Conservation (phyloP, 129 eudicot species). For the Centaurea solstitialis region DNA sequence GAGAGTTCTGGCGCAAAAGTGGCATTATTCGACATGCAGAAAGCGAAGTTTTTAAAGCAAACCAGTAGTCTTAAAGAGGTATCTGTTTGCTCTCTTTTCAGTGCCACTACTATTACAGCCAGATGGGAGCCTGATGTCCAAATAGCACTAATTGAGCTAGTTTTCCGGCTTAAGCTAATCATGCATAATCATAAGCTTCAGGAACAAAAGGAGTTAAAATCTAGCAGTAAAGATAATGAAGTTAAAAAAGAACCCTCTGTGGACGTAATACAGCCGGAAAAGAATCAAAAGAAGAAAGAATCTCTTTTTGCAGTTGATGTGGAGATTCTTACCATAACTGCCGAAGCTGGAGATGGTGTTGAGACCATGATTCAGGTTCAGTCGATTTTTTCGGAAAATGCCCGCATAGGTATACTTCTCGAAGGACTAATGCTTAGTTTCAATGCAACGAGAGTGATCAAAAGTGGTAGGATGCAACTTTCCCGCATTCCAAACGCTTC, state of each 20-base stretch:
- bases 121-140: conserved; percentile 99
- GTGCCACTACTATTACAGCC: conserved; percentile 79
- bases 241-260: conserved; percentile 37
- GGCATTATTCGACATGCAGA: conserved; percentile 76
- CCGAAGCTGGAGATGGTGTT: conserved; percentile 96
- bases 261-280: conserved; percentile 40
- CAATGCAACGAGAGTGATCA: conserved; percentile 66
- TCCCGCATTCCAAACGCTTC: conserved; percentile 77
- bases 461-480: conserved; percentile 90
- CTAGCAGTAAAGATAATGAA: conserved; percentile 28
- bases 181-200: conserved; percentile 62
- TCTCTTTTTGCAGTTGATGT: conserved; percentile 89
- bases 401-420: conserved; percentile 86
- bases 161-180: conserved; percentile 65
- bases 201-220: conserved; percentile 34
- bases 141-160: conserved; percentile 71
- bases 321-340: conserved; percentile 77
- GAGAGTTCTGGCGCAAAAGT: conserved; percentile 46
- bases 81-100: conserved; percentile 81
- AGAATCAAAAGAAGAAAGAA: conserved; percentile 64
- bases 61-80: conserved; percentile 79
- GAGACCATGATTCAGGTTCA: conserved; percentile 78
- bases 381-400: conserved; percentile 95
- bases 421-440: conserved; percentile 76
- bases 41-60: conserved; percentile 75